These are phyloP conservation scores for Graphilbum fragrans DNA, from an alignment of 2,329 filamentous ascomycete genomes.

Conservation along the genomic window DNA sequence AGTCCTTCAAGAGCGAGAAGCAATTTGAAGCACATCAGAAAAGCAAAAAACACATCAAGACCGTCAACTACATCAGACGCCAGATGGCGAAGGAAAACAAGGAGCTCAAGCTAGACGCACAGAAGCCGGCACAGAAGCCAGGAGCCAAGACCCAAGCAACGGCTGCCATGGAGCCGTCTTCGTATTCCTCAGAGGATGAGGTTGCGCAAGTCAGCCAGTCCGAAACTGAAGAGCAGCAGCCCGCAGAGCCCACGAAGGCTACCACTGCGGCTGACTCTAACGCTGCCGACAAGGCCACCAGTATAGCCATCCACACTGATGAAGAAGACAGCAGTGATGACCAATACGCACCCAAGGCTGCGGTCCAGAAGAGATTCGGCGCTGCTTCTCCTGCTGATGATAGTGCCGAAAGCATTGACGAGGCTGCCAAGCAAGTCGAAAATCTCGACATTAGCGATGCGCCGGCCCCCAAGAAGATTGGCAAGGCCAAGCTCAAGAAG, in stretches of 20 bases:
- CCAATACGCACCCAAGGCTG: slow-evolving; percentile 34
- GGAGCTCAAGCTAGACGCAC: slow-evolving; percentile 35
- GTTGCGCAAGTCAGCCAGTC: slow-evolving; percentile 2
- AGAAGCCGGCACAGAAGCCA: neutral
- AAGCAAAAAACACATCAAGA: slow-evolving; percentile 92
- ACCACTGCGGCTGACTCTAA: no score
- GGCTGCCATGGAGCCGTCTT: neutral
- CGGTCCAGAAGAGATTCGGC: slow-evolving; percentile 27
- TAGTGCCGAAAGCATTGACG: slow-evolving; percentile 73
- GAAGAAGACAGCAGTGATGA: slow-evolving; percentile 19
- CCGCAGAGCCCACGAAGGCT: slow-evolving; percentile 14
- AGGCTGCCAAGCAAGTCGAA: slow-evolving; percentile 83
- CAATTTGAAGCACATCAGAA: slow-evolving; percentile 87
- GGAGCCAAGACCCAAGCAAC: neutral
- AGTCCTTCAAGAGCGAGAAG: slow-evolving; percentile 79
- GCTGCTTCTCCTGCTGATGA: no score
- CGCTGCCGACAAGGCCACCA: slow-evolving; percentile 22
- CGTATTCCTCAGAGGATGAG: slow-evolving; percentile 1
- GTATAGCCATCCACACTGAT: slow-evolving; percentile 14
- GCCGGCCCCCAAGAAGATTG: slow-evolving; percentile 50
- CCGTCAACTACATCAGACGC: slow-evolving; percentile 63
- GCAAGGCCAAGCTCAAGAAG: slow-evolving; percentile 13
- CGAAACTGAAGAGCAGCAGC: slow-evolving; percentile 8
- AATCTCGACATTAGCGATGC: slow-evolving; percentile 56
- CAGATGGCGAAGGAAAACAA: slow-evolving; percentile 76